phyloP scores from a whole-genome alignment of 2,329 filamentous ascomycete genomes.

The Colletotrichum lini region DNA sequence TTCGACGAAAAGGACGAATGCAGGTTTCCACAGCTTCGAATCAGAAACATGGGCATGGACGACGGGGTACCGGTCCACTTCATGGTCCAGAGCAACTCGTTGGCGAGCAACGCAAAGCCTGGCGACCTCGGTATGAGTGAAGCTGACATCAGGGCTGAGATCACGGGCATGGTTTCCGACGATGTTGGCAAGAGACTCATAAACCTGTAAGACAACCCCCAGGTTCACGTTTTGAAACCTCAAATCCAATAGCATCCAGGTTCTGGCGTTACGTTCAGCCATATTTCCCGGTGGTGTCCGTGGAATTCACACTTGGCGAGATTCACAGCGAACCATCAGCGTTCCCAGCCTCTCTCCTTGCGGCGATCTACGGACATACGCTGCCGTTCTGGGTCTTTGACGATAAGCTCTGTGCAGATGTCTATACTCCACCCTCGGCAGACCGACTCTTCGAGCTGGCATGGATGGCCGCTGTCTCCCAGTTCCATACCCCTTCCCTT shows the following conservation, averaged over 20 bases:
- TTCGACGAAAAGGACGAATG: constrained; percentile 34
- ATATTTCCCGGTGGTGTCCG: constrained; percentile 28
- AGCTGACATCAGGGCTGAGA: constrained; percentile 10
- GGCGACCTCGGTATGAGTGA: constrained; percentile 9
- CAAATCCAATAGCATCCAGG: background rate
- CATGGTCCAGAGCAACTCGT: constrained; percentile 31
- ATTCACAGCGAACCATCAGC: constrained; percentile 8
- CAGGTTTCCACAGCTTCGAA: constrained; percentile 26
- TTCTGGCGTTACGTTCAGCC: constrained; percentile 36
- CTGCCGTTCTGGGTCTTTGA: constrained; percentile 33
- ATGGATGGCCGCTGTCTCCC: constrained; percentile 23
- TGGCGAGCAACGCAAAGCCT: constrained; percentile 28
- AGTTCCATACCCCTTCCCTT: constrained; percentile 28
- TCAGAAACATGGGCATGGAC: constrained; percentile 29
- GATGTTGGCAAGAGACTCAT: constrained; percentile 26
- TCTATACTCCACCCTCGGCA: constrained; percentile 23
- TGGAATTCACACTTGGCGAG: background rate
- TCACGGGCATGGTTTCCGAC: constrained; percentile 21
- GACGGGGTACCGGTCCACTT: constrained; percentile 30
- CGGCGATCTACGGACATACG: constrained; percentile 31
- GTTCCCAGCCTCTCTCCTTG: constrained; percentile 12
- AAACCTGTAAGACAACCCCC: constrained; percentile 8
- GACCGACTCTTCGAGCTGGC: constrained; percentile 31
- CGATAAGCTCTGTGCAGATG: constrained; percentile 28
- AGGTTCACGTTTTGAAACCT: too few relatives aligned